Evolutionary conservation across 2,329 filamentous ascomycete genomes (phyloP), one percentile per base, ranked within the genome.

Genomic region (Sclerotiophoma versabilis): DNA sequence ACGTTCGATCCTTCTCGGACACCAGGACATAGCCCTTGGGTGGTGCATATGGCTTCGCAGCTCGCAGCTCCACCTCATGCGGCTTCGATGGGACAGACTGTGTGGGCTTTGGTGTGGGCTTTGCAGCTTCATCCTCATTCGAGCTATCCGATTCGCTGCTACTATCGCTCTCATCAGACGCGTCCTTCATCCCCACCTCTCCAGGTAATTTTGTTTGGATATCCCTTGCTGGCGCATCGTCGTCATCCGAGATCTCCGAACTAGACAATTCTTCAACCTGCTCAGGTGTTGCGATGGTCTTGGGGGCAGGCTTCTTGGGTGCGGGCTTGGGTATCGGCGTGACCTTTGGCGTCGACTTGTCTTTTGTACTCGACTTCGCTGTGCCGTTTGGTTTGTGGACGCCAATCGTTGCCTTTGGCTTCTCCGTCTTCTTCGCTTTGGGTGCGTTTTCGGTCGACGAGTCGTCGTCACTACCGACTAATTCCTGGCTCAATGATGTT

Each of bases 21-120:
- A 68, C 77, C 70, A 60, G 75, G 64, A 60, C 77, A 81, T 83
- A 83, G 38, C 81, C 79, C 71, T 70, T 64, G 49, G 75, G 75
- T 19, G 75, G 75, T 43, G 68, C 60, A 47, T 69, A 77, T 11
- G 69, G 59, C 25, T 67, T 63, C 5, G 76, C 72, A 17, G 77
- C 72, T 36, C 66, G 69, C 32, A 73, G 64, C 22, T 72, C 64
- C 15, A 72, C 70, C 10, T 65, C 66, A 29, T 72, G 67, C 4
- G 64, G 55, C 39, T 65, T 66, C 6, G 64, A 36, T 49, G 60
- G 59, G 19, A 55, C 20, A 12, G 63, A 36, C 37, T 55, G 38
- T 12, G 48, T 41, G 34, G 63, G 46, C 52, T 65, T 60, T 29
- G 59, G 62, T 15, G 58, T 47, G 19, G 64, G 63, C 34, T 73